Evolutionary conservation across 176 grass and related monocot genomes (phyloP).

Genomic region (Puccinellia tenuiflora): DNA sequence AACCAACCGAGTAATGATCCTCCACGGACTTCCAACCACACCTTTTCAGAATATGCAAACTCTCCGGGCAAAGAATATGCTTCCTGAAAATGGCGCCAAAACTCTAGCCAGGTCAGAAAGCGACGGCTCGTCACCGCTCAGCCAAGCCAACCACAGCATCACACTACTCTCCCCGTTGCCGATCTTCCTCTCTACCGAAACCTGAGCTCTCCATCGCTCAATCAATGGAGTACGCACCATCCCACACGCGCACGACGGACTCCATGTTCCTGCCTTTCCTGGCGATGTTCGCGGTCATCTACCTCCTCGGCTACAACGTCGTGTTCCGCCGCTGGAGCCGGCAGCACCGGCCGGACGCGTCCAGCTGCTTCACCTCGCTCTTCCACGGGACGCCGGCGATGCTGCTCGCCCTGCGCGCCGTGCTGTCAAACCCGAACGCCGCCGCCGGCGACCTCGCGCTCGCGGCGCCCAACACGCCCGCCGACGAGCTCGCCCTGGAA

Average conservation of each 20-base stretch:
- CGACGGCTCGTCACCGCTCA: not conserved
- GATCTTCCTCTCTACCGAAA: not conserved
- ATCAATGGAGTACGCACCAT: not conserved
- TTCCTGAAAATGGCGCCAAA: too few relatives aligned
- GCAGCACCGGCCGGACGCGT: constrained; percentile 43
- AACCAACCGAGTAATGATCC: too few relatives aligned
- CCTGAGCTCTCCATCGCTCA: not conserved
- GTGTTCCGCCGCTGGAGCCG: constrained; percentile 66
- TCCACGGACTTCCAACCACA: too few relatives aligned
- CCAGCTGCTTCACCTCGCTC: constrained; percentile 85
- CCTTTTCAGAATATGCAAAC: too few relatives aligned
- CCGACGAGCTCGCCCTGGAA: constrained; percentile 56
- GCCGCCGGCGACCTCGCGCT: constrained; percentile 46
- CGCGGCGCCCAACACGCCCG: constrained; percentile 39
- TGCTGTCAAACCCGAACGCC: constrained; percentile 21
- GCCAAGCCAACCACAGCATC: not conserved
- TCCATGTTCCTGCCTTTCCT: constrained; percentile 53
- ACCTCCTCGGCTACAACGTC: constrained; percentile 45
- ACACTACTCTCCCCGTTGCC: not conserved
- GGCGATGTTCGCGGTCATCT: constrained; percentile 46
- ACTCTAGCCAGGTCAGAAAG: not conserved
- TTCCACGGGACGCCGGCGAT: constrained; percentile 69
- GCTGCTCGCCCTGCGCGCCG: constrained; percentile 42
- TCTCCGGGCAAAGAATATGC: too few relatives aligned
- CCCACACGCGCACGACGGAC: not conserved